Evolutionary conservation across 2,329 filamentous ascomycete genomes (phyloP).

Genomic region (Aspergillus floridensis): DNA sequence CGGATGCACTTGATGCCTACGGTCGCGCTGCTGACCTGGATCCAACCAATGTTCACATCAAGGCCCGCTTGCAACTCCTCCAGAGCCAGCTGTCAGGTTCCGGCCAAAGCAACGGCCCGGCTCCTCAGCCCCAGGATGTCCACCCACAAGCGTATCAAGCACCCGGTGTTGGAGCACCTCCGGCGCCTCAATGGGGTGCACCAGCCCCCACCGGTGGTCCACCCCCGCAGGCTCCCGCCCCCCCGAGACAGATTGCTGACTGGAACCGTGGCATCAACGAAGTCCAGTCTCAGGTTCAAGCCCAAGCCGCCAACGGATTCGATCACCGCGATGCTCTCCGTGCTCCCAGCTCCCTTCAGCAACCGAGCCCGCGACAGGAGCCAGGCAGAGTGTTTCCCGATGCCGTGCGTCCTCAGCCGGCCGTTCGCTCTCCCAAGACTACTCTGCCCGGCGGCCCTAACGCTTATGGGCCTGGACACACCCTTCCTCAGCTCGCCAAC

Average conservation of each 20-base stretch:
- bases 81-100: slow-evolving; percentile 70
- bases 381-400: slow-evolving; percentile 68
- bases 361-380: slow-evolving; percentile 74
- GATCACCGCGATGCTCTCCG: slow-evolving; percentile 74
- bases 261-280: slow-evolving; percentile 72
- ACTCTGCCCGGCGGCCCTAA: slow-evolving; percentile 53
- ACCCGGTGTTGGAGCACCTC: slow-evolving; percentile 75
- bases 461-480: slow-evolving; percentile 50
- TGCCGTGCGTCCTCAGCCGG: slow-evolving; percentile 54
- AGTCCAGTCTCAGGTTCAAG: slow-evolving; percentile 59
- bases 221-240: slow-evolving; percentile 60
- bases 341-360: slow-evolving; percentile 65
- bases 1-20: slow-evolving; percentile 93
- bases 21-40: slow-evolving; percentile 92
- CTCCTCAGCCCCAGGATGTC: slow-evolving; percentile 77
- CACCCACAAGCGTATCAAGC: slow-evolving; percentile 92
- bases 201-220: slow-evolving; percentile 55
- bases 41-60: slow-evolving; percentile 90
- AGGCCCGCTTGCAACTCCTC: slow-evolving; percentile 84
- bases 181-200: slow-evolving; percentile 84
- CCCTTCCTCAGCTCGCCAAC: slow-evolving; percentile 52
- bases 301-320: slow-evolving; percentile 65
- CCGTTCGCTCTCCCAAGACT: slow-evolving; percentile 60
- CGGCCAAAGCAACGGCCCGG: slow-evolving; percentile 72
- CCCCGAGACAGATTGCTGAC: slow-evolving; percentile 59